A percentile compares a stretch with the other conserved stretches of the same genome.
phyloP scores from a whole-genome alignment of 2,329 filamentous ascomycete species.

The Xylaria sp. region DNA sequence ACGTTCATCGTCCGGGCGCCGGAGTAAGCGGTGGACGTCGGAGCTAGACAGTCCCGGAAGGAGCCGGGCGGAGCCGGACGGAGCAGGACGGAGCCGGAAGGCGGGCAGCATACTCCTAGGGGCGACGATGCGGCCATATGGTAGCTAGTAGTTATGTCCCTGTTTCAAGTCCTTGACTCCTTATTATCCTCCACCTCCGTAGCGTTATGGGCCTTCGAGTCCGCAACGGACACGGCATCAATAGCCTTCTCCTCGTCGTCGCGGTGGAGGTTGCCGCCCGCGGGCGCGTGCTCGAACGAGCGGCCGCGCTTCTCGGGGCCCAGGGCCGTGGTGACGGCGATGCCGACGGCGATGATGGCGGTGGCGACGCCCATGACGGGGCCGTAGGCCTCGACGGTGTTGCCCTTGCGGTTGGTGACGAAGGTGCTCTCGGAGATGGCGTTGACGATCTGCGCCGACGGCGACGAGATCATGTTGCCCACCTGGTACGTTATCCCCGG shows the following conservation, averaged over 20 bases:
- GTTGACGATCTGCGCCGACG: slow-evolving; percentile 77
- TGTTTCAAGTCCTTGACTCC: slow-evolving; percentile 1
- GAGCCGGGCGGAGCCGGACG: no score
- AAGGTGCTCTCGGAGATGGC: slow-evolving; percentile 67
- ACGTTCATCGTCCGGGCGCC: no score
- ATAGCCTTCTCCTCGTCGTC: slow-evolving; percentile 36
- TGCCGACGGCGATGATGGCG: slow-evolving; percentile 73
- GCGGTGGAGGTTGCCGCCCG: slow-evolving; percentile 43
- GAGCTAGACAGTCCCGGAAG: no score
- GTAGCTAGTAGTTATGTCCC: no score
- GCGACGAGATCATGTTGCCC: slow-evolving; percentile 74
- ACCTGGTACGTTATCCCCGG: slow-evolving; percentile 74
- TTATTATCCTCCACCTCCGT: slow-evolving; percentile 16
- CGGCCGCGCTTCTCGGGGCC: slow-evolving; percentile 76
- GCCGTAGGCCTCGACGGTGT: slow-evolving; percentile 69
- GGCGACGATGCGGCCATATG: no score
- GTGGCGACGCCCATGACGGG: slow-evolving; percentile 77
- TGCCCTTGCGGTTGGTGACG: slow-evolving; percentile 56
- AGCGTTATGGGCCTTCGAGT: slow-evolving; percentile 14
- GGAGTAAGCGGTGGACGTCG: no score
- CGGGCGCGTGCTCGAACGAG: slow-evolving; percentile 65
- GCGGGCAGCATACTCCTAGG: no score
- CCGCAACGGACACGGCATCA: slow-evolving; percentile 32
- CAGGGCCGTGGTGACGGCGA: slow-evolving; percentile 67
- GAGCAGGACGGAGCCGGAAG: no score